Percentiles rank a stretch among this genome's conserved stretches.
These are phyloP conservation scores for Vigna hirtella DNA, from an alignment of 306 rosid genomes.

Conservation along the genomic window DNA sequence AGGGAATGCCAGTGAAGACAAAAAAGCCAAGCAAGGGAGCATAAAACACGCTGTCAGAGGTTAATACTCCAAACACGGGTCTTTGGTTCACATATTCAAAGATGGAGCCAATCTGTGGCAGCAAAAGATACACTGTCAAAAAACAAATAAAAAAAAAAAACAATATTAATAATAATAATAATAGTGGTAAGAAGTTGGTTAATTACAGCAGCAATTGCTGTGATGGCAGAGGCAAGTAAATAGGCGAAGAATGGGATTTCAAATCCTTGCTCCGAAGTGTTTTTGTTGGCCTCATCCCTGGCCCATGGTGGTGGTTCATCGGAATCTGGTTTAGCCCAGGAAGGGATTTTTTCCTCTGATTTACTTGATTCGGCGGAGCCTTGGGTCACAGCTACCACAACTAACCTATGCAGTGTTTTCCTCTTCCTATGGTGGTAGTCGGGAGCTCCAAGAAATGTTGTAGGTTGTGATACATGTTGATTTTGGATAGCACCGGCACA, in stretches of 20 bases:
- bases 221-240: conserved; percentile 81
- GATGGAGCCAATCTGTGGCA: conserved; percentile 79
- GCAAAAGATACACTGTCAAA: not conserved
- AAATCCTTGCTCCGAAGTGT: conserved; percentile 50
- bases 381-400: conserved; percentile 66
- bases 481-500: not conserved
- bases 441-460: not conserved
- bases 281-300: conserved; percentile 54
- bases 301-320: conserved; percentile 99
- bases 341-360: conserved; percentile 80
- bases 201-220: conserved; percentile 93
- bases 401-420: not conserved
- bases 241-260: conserved; percentile 74
- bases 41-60: conserved; percentile 80
- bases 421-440: not conserved
- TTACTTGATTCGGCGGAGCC: conserved; percentile 83
- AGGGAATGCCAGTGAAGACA: conserved; percentile 83
- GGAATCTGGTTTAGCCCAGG: conserved; percentile 90
- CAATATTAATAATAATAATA: not conserved
- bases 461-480: conserved; percentile 24
- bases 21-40: conserved; percentile 94
- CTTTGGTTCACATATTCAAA: conserved; percentile 87
- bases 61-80: conserved; percentile 84
- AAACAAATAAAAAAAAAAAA: not conserved
- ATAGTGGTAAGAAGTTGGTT: not conserved